phyloP scores from a whole-genome alignment of 306 rosid species.

The Ochetophila trinervis region DNA sequence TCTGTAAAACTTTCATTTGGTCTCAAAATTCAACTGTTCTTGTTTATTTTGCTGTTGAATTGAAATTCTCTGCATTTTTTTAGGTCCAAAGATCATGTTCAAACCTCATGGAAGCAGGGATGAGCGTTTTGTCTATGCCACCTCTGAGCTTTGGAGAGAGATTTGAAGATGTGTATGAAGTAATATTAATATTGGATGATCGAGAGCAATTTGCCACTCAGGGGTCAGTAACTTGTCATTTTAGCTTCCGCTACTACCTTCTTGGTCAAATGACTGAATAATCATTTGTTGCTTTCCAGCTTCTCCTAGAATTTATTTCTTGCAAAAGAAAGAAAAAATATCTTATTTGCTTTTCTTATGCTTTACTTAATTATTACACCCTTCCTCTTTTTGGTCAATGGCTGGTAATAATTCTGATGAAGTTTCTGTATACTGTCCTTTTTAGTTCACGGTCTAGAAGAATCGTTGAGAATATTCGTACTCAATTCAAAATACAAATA shows the following conservation, averaged over 20 bases:
- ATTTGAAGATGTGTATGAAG: conserved; percentile 82
- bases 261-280: not conserved
- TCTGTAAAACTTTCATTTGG: not conserved
- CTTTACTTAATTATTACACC: no score
- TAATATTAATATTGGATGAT: conserved; percentile 77
- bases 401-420: conserved; percentile 20
- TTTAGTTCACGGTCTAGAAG: conserved; percentile 76
- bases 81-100: conserved; percentile 33
- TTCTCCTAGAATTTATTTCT: no score
- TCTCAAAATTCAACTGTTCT: no score
- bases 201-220: conserved; percentile 89
- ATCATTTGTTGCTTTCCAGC: no score
- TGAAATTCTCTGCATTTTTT: not conserved
- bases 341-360: no score
- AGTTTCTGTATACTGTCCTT: conserved; percentile 8
- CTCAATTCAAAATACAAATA: conserved; percentile 63
- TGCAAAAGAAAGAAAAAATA: no score
- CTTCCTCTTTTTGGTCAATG: not conserved
- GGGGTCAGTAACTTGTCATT: conserved; percentile 54
- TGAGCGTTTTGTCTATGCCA: conserved; percentile 57
- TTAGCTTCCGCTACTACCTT: not conserved
- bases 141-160: conserved; percentile 83
- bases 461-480: conserved; percentile 59
- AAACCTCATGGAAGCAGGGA: conserved; percentile 36
- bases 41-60: no score